Base-by-base conservation (phyloP, 192 early-diverging fungal species). In the Phlyctochytrium planicorne region DNA sequence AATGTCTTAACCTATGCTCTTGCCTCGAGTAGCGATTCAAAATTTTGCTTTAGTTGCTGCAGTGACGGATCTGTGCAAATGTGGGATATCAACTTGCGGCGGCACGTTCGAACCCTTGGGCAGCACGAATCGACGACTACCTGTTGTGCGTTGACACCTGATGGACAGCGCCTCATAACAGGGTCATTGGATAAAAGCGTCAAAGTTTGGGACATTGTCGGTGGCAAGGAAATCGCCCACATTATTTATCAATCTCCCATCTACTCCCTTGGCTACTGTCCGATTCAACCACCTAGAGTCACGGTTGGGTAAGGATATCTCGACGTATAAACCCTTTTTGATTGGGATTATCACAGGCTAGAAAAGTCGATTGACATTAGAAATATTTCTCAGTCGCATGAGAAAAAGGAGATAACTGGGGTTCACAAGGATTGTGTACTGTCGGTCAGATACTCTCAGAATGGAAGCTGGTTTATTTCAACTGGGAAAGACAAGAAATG, bases 121-220 rank as follows among this genome's bases (percentile, higher is more conserved):
- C 10, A 4, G 14, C 61, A 62, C 61, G 61, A 55, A 24, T 24
- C 14, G 34, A 62, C 20, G 4, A 31, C 35, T 6, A 62, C 61
- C 20, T 62, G 61, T 34, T 62, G 61, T 25, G 23, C 35, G 12
- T 36, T 62, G 25, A 62, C 61, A 6, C 24, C 61, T 34, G 61
- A 62, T 34, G 61, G 61, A 52, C 24, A 14, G 6, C 93, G 91
- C 78, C 79, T 94, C 52, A 87, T 94, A 23, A 89, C 91, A 17
- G 91, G 90, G 20, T 91, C 92, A 12, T 84, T 93, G 72, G 93
- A 94, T 62, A 79, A 84, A 6, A 94, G 91, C 0, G 83, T 94
- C 20, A 85, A 83, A 69, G 87, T 94, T 40, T 94, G 93, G 93
- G 89, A 91, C 69, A 90, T 69, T 86, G 90, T 52, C 85, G 87